Percentiles rank a stretch among this genome's conserved stretches.
Evolutionary conservation across 495 filamentous ascomycete species (phyloP).

Genomic region (Penicillium steckii): DNA sequence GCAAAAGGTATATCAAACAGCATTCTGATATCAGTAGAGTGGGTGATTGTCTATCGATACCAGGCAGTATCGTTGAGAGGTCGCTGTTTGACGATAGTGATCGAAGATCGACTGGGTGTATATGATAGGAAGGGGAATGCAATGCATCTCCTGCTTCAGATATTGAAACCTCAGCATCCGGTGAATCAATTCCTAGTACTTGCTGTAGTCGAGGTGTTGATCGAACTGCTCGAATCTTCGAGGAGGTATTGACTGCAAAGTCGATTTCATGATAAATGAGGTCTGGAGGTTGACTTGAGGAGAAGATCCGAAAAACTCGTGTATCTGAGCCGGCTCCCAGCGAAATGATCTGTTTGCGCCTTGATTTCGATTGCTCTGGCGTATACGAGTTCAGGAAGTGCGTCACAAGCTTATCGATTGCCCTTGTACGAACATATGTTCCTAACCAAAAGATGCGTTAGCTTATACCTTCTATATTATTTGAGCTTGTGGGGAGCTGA

Average conservation of each 20-base stretch:
- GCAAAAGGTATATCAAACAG: conserved; percentile 83
- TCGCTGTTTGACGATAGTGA: conserved; percentile 37
- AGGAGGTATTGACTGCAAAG: conserved; percentile 69
- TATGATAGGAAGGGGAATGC: conserved; percentile 56
- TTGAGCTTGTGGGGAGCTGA: background rate
- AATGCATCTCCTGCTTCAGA: conserved; percentile 41
- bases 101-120: conserved; percentile 83
- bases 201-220: conserved; percentile 37
- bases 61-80: conserved; percentile 24
- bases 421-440: conserved; percentile 89
- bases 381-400: conserved; percentile 57
- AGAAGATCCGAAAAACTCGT: conserved; percentile 68
- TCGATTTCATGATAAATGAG: conserved; percentile 91
- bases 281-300: conserved; percentile 29
- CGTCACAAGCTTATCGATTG: conserved; percentile 77
- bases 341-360: conserved; percentile 79
- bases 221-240: conserved; percentile 59
- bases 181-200: conserved; percentile 24
- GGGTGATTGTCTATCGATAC: conserved; percentile 57
- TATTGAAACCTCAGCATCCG: conserved; percentile 28
- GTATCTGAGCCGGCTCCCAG: conserved; percentile 95
- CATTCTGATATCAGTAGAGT: conserved; percentile 91
- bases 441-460: conserved; percentile 45
- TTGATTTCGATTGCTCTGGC: conserved; percentile 10
- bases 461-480: background rate